Base-by-base conservation (phyloP, 257 asterid genomes). In the Nemophila menziesii region DNA sequence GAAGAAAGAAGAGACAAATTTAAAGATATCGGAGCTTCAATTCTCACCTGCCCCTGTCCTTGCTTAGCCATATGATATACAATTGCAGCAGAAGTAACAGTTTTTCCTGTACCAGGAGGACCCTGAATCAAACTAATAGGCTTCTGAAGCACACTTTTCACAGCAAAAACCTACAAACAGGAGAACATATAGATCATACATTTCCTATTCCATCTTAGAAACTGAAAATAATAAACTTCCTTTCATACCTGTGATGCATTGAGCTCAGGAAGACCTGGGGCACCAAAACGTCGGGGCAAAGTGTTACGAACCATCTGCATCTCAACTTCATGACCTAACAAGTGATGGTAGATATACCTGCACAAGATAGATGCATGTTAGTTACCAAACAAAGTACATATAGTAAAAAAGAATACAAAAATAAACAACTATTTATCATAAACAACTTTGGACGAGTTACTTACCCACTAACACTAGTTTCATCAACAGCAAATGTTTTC, bases 31-130 rank as follows among this genome's bases (percentile, higher is more conserved):
- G 16, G 20, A 44, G 1, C 15, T 22, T n/a, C 21, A 40, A 43
- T 15, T 0, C 7, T 15, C 3, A 69, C 99, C 93, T 90, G 94
- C 22, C 99, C 99, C 64, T 90, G 99, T 56, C 94, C 96, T 68
- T 90, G 99, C 60, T 90, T 85, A 61, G 99, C 99, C 99, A 90
- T 90, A 67, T 90, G 99, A 66, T 85, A 90, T 44, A 90, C 94
- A 48, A 90, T 85, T 48, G 99, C 96, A 44, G 99, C 96, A 2
- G 96, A 90, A 24, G 99, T 90, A 61, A 90, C 96, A 33, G 95
- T 90, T 76, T 90, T 90, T 53, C 99, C 96, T 39, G 96, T 90
- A 50, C 99, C 99, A 20, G 94, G 96, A 0, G 96, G 96, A 54
- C 94, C 99, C 67, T 90, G 99, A 62, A 90, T 90, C 43, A 90